These are phyloP conservation scores for Russula earlei DNA, from an alignment of 768 basidiomycete genomes.

Conservation along the genomic window DNA sequence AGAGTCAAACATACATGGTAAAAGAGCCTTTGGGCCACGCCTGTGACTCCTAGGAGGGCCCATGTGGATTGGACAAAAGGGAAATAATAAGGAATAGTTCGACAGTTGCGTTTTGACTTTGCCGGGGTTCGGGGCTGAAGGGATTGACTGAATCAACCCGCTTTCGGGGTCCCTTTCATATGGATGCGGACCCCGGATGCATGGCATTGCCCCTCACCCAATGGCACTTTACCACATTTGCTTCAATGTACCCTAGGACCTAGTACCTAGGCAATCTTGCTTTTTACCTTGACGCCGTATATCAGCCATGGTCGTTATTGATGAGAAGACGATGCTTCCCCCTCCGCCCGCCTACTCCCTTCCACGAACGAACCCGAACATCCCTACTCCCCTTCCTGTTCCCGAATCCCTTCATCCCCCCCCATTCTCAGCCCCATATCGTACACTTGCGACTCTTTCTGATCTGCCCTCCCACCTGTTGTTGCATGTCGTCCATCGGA, in stretches of 20 bases:
- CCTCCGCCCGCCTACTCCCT: conserved; percentile 9
- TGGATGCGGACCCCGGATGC: conserved; percentile 1
- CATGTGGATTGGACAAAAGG: conserved; percentile 7
- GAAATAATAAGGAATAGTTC: conserved; percentile 6
- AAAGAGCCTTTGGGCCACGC: conserved; percentile 13
- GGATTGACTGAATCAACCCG: neutral
- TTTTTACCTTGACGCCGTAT: neutral
- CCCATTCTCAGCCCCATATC: neutral
- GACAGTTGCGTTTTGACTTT: conserved; percentile 11
- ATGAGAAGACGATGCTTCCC: conserved; percentile 5
- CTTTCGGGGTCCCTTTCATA: conserved; percentile 8
- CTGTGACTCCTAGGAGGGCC: conserved; percentile 18
- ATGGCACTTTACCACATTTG: neutral
- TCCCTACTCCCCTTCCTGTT: neutral
- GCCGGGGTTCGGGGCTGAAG: conserved; percentile 13
- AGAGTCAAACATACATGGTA: conserved; percentile 14
- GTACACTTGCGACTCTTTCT: conserved; percentile 21
- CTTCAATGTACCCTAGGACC: too few relatives aligned
- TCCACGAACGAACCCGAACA: neutral
- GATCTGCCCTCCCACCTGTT: conserved; percentile 53
- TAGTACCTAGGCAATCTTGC: too few relatives aligned
- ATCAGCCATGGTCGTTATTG: conserved; percentile 32
- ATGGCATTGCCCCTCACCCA: neutral
- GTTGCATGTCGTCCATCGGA: conserved; percentile 56
- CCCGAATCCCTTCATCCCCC: conserved; percentile 1